A percentile compares a stretch with the other conserved stretches of the same genome.
Conservation (phyloP, 345 rosid genomes). For the Linum tenue region DNA sequence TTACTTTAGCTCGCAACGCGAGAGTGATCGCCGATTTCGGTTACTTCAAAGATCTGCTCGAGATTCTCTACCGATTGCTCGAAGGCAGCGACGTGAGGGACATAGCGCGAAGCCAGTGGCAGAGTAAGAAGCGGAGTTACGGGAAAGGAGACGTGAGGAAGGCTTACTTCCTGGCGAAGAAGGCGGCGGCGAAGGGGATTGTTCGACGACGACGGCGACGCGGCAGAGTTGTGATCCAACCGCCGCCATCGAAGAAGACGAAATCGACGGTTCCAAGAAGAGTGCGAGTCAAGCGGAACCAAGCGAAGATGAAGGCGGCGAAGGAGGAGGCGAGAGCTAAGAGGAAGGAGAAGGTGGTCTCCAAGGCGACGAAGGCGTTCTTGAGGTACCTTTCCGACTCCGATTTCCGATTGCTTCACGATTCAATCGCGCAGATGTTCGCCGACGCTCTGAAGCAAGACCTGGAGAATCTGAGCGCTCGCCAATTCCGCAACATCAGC, state of each 20-base stretch:
- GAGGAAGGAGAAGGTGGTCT: background rate
- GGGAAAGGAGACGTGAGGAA: background rate
- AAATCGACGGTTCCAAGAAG: background rate
- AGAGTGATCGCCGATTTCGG: constrained; percentile 5
- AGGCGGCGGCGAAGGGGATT: background rate
- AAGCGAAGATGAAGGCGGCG: background rate
- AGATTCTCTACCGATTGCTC: background rate
- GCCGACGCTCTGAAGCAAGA: constrained; percentile 1
- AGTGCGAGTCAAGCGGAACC: background rate
- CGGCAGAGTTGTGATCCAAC: background rate
- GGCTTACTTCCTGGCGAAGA: background rate
- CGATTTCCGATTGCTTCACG: background rate
- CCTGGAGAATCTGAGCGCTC: background rate
- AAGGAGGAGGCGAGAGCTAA: background rate
- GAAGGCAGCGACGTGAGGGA: background rate
- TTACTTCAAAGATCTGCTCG: constrained; percentile 5
- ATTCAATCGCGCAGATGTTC: background rate
- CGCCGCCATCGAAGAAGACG: background rate
- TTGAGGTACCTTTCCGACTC: background rate
- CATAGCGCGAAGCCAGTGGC: background rate
- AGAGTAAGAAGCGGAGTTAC: background rate
- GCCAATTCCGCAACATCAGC: constrained; percentile 5
- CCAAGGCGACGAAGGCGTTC: background rate
- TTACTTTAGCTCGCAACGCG: background rate
- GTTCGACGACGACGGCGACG: background rate